Conservation (phyloP, 257 asterid species). For the Marsdenia floribunda region DNA sequence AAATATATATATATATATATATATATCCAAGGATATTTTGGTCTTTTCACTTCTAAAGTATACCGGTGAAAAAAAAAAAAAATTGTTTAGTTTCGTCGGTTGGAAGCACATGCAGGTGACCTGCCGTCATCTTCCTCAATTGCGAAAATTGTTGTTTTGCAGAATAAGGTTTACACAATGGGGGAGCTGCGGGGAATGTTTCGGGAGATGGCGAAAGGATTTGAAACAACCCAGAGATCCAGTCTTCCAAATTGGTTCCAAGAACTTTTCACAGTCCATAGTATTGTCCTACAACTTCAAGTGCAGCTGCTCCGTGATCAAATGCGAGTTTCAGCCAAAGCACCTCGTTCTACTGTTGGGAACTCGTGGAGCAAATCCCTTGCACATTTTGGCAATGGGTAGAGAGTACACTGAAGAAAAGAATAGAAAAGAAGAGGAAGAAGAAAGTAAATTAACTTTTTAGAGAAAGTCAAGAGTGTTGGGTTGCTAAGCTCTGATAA, state of each 20-base stretch:
- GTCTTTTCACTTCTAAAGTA: no score
- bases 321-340: background rate
- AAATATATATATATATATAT: no score
- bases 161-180: conserved; percentile 51
- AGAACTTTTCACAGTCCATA: conserved; percentile 13
- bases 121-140: no score
- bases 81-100: no score
- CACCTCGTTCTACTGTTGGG: conserved; percentile 12
- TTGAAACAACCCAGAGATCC: conserved; percentile 31
- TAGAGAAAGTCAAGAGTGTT: no score
- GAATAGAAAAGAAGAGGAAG: background rate
- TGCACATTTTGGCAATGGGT: conserved; percentile 22
- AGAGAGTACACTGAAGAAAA: background rate
- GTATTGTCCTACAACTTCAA: conserved; percentile 11
- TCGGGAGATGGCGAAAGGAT: conserved; percentile 68
- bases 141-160: conserved; percentile 6
- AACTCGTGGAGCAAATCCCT: conserved; percentile 15
- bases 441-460: no score
- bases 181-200: conserved; percentile 69
- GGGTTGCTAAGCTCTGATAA: no score
- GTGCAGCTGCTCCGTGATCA: conserved; percentile 9
- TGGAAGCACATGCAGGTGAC: no score
- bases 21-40: no score
- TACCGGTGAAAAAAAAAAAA: no score
- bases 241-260: conserved; percentile 23